Percentiles rank a stretch among this genome's conserved stretches.
phyloP scores from a whole-genome alignment of 805 yeast genomes.

The Saccharomycopsis malanga region DNA sequence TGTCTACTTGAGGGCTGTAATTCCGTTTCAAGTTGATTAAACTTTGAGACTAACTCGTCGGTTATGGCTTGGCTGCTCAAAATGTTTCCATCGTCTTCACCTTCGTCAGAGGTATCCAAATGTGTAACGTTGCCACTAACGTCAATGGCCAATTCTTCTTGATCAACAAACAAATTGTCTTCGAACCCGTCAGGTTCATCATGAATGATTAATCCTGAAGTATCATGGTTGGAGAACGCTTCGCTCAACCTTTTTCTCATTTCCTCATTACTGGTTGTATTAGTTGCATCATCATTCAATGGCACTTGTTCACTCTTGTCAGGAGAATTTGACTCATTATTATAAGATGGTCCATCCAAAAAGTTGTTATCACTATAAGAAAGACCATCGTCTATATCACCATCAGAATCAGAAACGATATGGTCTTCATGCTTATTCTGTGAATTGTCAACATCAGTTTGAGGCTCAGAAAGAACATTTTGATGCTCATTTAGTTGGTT shows the following conservation, averaged over 20 bases:
- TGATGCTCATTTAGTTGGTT: no score
- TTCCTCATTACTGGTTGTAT: neutral
- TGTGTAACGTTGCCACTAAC: neutral
- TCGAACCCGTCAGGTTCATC: slow-evolving; percentile 11
- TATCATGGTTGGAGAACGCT: neutral
- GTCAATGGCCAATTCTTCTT: neutral
- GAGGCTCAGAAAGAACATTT: no score
- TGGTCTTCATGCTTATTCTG: no score
- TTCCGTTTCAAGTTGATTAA: no score
- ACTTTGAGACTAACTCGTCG: neutral
- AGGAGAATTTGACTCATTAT: no score
- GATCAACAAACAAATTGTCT: neutral
- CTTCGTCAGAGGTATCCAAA: no score
- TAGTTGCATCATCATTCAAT: neutral
- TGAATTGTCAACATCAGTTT: no score
- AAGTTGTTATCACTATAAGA: no score
- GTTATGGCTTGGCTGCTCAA: neutral
- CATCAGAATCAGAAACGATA: no score
- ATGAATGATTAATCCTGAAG: slow-evolving; percentile 13
- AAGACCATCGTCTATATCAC: no score
- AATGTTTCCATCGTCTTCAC: slow-evolving; percentile 1
- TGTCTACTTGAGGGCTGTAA: neutral
- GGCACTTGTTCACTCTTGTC: no score
- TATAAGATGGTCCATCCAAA: no score
- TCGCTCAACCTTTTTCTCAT: slow-evolving; percentile 1